Evolutionary conservation across 257 asterid species (phyloP), one percentile per base, ranked within the genome.

Genomic region (Leonotis leonurus): DNA sequence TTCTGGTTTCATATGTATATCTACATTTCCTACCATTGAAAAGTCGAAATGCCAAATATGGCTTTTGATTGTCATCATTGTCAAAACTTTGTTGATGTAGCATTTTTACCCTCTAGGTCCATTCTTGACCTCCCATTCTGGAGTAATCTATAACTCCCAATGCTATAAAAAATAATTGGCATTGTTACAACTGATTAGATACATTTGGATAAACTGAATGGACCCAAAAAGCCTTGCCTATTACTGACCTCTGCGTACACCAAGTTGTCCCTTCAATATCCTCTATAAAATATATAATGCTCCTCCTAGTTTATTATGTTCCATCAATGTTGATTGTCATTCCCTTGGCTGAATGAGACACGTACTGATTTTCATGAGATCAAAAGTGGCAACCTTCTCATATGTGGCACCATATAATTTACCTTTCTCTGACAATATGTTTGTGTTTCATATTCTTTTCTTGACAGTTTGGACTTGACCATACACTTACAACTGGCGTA

Each of bases 381-480:
- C 45, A 12, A 20, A 24, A 56, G 1, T 67, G 56, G 67, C 21
- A 45, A 49, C 29, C 70, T 67, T 68, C 62, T 55, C 67, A 50
- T 56, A 8, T 30, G 11, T 52, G 41, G 21, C 44, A 53, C 45
- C 10, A 45, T 27, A 53, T 30, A 25, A 37, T 30, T 25, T 35
- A 24, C 56, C 64, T 70, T 39, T 57, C 53, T 58, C 62, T 80
- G 57, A 76, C 61, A 16, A 51, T 32, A n/a, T 73, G 13, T 64
- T 20, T 60, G 27, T 56, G 58, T 65, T 49, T 60, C 9, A 35
- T 48, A 72, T 37, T 55, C 16, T 49, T 49, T 37, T 32, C 44
- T 70, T 60, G 74, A 79, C 95, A 89, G 99, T 93, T 89, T 83
- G 99, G 99, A 68, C 97, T 93, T 71, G 97, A 93, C 73, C 99